These are phyloP conservation scores for Cladosporium sp. DNA, from an alignment of 2,329 filamentous ascomycete genomes.

Conservation along the genomic window DNA sequence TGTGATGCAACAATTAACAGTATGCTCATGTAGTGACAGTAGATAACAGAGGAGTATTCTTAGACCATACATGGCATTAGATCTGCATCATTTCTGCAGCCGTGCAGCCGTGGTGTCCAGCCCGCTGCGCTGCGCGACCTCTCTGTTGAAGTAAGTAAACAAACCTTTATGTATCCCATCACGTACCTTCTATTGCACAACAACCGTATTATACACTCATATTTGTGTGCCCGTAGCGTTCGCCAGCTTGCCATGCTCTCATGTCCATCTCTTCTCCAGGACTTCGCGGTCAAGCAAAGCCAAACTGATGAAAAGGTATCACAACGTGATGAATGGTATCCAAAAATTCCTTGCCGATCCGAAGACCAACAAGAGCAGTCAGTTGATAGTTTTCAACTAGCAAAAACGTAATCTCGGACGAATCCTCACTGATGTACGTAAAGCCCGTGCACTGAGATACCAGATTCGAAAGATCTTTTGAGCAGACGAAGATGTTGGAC, in stretches of 20 bases:
- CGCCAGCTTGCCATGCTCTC: neutral
- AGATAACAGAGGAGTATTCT: neutral
- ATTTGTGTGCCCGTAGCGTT: neutral
- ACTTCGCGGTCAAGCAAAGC: neutral
- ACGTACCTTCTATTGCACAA: neutral
- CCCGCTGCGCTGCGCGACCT: neutral
- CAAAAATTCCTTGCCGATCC: conserved; percentile 80
- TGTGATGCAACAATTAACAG: neutral
- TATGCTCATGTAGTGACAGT: neutral
- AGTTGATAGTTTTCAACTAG: conserved; percentile 84
- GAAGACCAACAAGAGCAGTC: conserved; percentile 73
- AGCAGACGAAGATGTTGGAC: too few species aligned
- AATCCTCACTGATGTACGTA: conserved; percentile 84
- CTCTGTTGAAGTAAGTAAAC: neutral
- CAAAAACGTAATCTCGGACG: conserved; percentile 85
- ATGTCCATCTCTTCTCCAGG: conserved; percentile 12
- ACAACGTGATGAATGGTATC: conserved; percentile 23
- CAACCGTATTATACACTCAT: neutral
- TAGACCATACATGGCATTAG: neutral
- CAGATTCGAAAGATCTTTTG: too few species aligned
- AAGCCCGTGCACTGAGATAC: too few species aligned
- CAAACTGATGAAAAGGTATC: conserved; percentile 20
- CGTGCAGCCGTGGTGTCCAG: neutral
- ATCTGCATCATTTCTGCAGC: neutral
- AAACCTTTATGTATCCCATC: neutral